Conservation (phyloP, 352 stramenopile species). For the Halophytophthora batemanensis region DNA sequence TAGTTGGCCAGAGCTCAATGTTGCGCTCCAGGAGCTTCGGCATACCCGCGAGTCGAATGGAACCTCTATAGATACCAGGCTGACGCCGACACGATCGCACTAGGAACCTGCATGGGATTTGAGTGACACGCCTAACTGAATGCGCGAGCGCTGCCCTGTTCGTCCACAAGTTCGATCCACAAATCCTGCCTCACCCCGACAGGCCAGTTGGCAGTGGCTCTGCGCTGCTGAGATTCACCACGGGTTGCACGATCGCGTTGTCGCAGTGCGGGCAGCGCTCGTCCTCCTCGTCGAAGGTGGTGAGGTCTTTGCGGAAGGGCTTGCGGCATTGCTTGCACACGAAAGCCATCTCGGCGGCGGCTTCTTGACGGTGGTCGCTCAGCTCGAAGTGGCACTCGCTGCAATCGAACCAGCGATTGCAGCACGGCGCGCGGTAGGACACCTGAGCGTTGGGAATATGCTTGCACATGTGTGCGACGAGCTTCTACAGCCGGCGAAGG, state of each 20-base stretch:
- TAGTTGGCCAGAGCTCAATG: too few species aligned
- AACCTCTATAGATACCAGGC: too few species aligned
- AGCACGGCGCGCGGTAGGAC: constrained; percentile 66
- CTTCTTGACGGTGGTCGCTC: constrained; percentile 47
- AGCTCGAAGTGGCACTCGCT: constrained; percentile 72
- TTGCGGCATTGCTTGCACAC: constrained; percentile 65
- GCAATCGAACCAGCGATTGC: constrained; percentile 77
- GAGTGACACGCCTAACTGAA: too few species aligned
- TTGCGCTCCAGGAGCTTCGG: too few species aligned
- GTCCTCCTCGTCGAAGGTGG: constrained; percentile 45
- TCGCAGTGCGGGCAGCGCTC: constrained; percentile 64
- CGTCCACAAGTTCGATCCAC: too few species aligned
- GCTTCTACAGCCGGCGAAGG: background rate
- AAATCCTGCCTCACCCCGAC: background rate
- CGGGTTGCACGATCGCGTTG: constrained; percentile 36
- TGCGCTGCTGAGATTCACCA: constrained; percentile 6
- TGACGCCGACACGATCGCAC: too few species aligned
- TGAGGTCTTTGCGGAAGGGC: constrained; percentile 64
- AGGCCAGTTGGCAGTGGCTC: background rate
- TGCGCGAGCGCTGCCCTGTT: too few species aligned
- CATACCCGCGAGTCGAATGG: too few species aligned
- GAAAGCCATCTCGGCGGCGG: constrained; percentile 50
- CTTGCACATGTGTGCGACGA: constrained; percentile 36
- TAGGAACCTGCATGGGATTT: too few species aligned
- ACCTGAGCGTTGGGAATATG: constrained; percentile 40